A percentile compares a stretch with the other conserved stretches of the same genome.
These are phyloP conservation scores for Neurospora sp. DNA, from an alignment of 495 filamentous ascomycete species.

Conservation along the genomic window DNA sequence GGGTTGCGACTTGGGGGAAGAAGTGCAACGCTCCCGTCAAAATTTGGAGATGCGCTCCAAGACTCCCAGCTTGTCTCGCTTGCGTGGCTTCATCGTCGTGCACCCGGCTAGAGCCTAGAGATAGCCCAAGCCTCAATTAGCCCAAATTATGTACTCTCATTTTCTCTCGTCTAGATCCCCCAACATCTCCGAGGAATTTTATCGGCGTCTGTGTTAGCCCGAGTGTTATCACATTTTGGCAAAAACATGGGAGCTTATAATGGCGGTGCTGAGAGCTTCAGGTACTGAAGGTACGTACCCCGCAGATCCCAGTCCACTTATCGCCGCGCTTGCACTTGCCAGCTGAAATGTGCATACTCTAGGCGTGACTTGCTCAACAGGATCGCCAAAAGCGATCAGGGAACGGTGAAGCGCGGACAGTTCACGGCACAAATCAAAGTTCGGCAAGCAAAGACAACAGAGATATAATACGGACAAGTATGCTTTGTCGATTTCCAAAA, in stretches of 20 bases:
- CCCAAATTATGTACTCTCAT: background rate
- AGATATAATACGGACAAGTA: background rate
- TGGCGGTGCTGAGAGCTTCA: background rate
- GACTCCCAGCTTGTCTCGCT: background rate
- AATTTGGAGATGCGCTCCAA: background rate
- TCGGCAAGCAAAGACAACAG: background rate
- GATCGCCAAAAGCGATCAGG: background rate
- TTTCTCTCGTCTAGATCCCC: background rate
- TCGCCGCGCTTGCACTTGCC: background rate
- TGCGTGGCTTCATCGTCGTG: background rate
- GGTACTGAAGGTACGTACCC: background rate
- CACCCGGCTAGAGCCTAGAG: background rate
- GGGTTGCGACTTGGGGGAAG: background rate
- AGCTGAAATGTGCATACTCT: background rate
- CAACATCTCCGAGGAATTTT: background rate
- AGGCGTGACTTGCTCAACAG: background rate
- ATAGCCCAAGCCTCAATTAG: background rate
- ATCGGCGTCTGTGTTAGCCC: background rate
- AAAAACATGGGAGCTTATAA: background rate
- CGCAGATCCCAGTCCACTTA: background rate
- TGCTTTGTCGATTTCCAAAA: background rate
- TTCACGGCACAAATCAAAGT: background rate
- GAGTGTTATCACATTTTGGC: background rate
- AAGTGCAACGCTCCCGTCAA: background rate
- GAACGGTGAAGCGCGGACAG: background rate